Conservation (phyloP, 768 basidiomycete species). For the Suillus spraguei region DNA sequence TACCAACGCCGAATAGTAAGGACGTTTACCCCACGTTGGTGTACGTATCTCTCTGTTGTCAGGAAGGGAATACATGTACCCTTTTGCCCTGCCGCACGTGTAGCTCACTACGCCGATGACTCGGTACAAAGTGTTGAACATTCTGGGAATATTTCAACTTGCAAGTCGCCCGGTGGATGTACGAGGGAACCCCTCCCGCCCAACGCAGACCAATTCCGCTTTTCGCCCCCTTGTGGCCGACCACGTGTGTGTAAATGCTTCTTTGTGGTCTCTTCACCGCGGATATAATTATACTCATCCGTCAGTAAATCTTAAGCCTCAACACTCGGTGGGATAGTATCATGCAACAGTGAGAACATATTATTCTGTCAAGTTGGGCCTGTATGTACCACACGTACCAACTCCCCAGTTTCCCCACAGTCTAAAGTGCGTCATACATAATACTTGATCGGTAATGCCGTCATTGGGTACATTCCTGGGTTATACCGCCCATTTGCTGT, state of each 20-base stretch:
- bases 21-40: slow-evolving; percentile 1
- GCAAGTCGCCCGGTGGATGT: slow-evolving; percentile 6
- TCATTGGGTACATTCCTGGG: background rate
- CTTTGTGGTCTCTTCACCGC: background rate
- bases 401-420: background rate
- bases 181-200: slow-evolving; percentile 7
- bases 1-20: background rate
- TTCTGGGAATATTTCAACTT: slow-evolving; percentile 1
- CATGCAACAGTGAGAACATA: background rate
- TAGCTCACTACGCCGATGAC: background rate
- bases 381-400: background rate
- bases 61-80: background rate
- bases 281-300: slow-evolving; percentile 8
- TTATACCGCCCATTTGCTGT: slow-evolving; percentile 1
- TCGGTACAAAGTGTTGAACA: no score
- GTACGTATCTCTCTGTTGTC: background rate
- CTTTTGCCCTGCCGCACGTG: slow-evolving; percentile 5
- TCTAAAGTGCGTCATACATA: slow-evolving; percentile 8
- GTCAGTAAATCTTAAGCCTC: background rate
- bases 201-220: slow-evolving; percentile 4
- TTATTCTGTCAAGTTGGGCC: background rate
- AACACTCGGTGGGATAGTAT: background rate
- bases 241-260: background rate
- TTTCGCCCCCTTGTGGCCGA: background rate
- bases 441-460: background rate